Conservation (phyloP, 2,329 filamentous ascomycete species). For the Hypocrella siamensis region DNA sequence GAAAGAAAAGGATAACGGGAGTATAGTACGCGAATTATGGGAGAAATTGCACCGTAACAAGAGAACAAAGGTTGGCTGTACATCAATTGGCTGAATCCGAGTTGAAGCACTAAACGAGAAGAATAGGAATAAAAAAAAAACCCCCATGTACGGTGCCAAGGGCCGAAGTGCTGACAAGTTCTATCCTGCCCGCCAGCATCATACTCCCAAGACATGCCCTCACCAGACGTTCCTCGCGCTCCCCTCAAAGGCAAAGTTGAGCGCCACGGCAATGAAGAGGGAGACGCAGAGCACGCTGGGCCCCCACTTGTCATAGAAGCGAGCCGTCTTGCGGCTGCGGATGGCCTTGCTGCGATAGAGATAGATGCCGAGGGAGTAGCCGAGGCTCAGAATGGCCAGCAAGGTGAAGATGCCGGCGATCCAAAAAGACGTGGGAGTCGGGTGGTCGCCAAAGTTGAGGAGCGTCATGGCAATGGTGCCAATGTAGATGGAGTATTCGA, state of each 20-base stretch:
- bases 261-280: conserved; percentile 54
- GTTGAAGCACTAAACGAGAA: no score
- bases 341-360: conserved; percentile 81
- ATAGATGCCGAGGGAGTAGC: conserved; percentile 74
- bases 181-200: no score
- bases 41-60: no score
- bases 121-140: no score
- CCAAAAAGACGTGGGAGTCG: conserved; percentile 43
- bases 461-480: conserved; percentile 73
- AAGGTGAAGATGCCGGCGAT: conserved; percentile 68
- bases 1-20: no score
- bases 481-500: conserved; percentile 93
- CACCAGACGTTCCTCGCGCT: conserved; percentile 41
- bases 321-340: conserved; percentile 65
- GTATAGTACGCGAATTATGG: no score
- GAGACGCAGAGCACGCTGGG: conserved; percentile 62
- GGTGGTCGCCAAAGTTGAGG: conserved; percentile 59
- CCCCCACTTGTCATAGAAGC: conserved; percentile 82
- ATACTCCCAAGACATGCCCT: no score
- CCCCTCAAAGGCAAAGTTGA: conserved; percentile 74
- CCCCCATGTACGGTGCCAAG: no score
- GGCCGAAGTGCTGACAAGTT: no score
- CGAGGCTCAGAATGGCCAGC: conserved; percentile 60
- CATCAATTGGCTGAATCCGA: no score
- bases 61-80: no score